These are phyloP conservation scores for Sphaerulina vaccinii DNA, from an alignment of 2,329 filamentous ascomycete genomes.

Conservation along the genomic window DNA sequence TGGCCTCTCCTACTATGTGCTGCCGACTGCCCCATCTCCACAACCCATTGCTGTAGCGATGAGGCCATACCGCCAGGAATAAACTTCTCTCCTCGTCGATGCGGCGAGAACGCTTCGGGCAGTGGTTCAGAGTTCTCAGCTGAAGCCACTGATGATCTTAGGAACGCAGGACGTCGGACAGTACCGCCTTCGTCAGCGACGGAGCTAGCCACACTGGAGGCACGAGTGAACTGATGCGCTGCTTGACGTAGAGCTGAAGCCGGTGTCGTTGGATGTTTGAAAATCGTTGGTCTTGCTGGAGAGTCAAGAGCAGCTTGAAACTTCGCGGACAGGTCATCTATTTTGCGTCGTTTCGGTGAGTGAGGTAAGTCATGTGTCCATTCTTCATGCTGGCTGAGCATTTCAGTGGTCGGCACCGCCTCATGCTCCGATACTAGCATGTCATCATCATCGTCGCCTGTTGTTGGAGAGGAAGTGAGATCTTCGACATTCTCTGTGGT, in stretches of 20 bases:
- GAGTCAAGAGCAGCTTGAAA: slow-evolving; percentile 10
- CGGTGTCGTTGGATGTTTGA: slow-evolving; percentile 23
- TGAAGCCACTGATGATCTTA: slow-evolving; percentile 38
- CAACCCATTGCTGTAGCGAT: slow-evolving; percentile 51
- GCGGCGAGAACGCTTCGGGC: slow-evolving; percentile 56
- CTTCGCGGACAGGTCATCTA: slow-evolving; percentile 18
- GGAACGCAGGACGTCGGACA: slow-evolving; percentile 40
- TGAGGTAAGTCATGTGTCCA: slow-evolving; percentile 23
- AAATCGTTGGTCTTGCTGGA: slow-evolving; percentile 19
- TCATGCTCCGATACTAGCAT: slow-evolving; percentile 30
- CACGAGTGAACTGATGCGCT: slow-evolving; percentile 18
- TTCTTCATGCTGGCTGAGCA: not conserved
- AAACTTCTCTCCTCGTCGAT: slow-evolving; percentile 51
- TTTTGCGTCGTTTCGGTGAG: slow-evolving; percentile 34
- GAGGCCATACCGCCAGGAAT: slow-evolving; percentile 51
- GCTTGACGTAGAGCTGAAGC: slow-evolving; percentile 17
- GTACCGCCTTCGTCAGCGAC: slow-evolving; percentile 6
- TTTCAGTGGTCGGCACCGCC: slow-evolving; percentile 23
- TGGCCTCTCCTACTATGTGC: slow-evolving; percentile 27
- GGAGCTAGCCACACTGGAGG: slow-evolving; percentile 17
- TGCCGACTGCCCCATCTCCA: slow-evolving; percentile 42
- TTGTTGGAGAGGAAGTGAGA: slow-evolving; percentile 8
- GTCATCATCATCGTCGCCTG: slow-evolving; percentile 27
- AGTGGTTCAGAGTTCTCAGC: slow-evolving; percentile 40
- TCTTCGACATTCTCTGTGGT: slow-evolving; percentile 33